phyloP scores from a whole-genome alignment of 306 rosid species.

The Corylus avellana region DNA sequence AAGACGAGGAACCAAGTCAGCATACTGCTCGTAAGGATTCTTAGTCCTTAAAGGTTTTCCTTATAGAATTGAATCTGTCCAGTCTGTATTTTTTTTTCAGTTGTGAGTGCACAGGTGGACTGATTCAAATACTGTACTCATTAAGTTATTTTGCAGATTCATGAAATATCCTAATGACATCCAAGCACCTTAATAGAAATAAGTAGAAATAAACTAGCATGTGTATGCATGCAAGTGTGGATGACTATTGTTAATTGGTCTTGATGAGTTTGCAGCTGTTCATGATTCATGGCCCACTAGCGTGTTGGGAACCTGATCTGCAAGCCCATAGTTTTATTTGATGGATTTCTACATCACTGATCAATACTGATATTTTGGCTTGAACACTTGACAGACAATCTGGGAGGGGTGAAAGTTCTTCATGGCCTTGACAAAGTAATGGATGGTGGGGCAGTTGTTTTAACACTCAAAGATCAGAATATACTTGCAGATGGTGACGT shows the following conservation, averaged over 20 bases:
- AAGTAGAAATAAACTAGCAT: not conserved
- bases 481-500: constrained; percentile 82
- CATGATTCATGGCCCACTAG: not conserved
- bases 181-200: not conserved
- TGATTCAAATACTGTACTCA: not conserved
- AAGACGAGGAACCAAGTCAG: constrained; percentile 59
- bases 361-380: constrained; percentile 12
- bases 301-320: not conserved
- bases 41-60: constrained; percentile 4
- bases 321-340: too few relatives aligned
- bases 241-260: not conserved
- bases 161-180: not conserved
- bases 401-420: constrained; percentile 92
- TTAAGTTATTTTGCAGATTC: not conserved
- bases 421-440: constrained; percentile 93
- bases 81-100: not conserved
- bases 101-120: constrained; percentile 1
- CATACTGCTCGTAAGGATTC: constrained; percentile 47
- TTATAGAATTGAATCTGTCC: constrained; percentile 1
- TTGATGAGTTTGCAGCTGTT: not conserved
- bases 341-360: too few relatives aligned
- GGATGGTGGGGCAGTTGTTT: constrained; percentile 91
- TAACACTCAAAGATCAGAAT: constrained; percentile 91
- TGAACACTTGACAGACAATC: constrained; percentile 48
- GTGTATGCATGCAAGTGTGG: not conserved